phyloP scores from a whole-genome alignment of 2,329 filamentous ascomycete genomes.

The Claviceps monticola region DNA sequence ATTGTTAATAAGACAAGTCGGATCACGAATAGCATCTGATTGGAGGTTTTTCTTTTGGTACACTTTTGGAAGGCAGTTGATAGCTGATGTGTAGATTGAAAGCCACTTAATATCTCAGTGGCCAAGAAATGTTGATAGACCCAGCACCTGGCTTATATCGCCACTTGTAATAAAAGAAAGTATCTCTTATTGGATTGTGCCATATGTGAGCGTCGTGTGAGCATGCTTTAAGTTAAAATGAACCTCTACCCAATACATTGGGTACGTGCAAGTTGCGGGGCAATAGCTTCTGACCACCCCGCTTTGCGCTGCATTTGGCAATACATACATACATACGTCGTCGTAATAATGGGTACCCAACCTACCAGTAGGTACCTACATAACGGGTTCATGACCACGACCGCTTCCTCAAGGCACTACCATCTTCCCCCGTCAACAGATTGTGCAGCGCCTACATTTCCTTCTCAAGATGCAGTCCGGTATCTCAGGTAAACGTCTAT shows the following conservation, averaged over 20 bases:
- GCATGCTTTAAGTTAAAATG: too few relatives aligned
- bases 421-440: background rate
- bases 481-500: conserved; percentile 46
- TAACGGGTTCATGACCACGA: too few relatives aligned
- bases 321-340: too few relatives aligned
- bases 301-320: too few relatives aligned
- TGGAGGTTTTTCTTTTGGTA: conserved; percentile 7
- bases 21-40: conserved; percentile 2
- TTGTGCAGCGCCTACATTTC: background rate
- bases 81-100: conserved; percentile 8
- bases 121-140: conserved; percentile 1
- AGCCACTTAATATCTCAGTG: conserved; percentile 6
- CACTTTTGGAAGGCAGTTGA: conserved; percentile 11
- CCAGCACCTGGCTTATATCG: conserved; percentile 4
- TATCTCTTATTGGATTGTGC: background rate
- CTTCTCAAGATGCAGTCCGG: conserved; percentile 55
- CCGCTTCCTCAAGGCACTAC: background rate
- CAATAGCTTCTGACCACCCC: too few relatives aligned
- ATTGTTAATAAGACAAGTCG: background rate
- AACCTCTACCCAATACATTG: too few relatives aligned
- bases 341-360: too few relatives aligned
- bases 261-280: too few relatives aligned
- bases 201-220: background rate
- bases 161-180: conserved; percentile 1
- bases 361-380: too few relatives aligned